Conservation (phyloP, 805 yeast species). For the Candida sonorensis region DNA sequence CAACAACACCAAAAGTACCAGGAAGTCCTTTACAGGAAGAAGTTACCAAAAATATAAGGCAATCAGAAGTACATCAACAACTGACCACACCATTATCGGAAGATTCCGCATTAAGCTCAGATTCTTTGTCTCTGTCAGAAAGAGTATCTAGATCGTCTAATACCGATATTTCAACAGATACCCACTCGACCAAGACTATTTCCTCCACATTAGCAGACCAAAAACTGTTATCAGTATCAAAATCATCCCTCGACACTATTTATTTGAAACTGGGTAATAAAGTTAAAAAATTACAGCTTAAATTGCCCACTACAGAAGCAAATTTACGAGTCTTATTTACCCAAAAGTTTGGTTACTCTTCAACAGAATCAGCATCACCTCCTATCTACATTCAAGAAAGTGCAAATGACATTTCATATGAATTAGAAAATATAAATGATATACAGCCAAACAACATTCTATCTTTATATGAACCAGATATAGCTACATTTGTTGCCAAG, state of each 20-base stretch:
- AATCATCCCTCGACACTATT: slow-evolving; percentile 23
- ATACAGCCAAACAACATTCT: slow-evolving; percentile 55
- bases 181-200: too few species aligned
- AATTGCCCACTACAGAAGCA: slow-evolving; percentile 41
- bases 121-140: not conserved
- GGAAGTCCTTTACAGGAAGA: slow-evolving; percentile 21
- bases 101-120: too few species aligned
- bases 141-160: not conserved
- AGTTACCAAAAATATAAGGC: slow-evolving; percentile 17
- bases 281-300: slow-evolving; percentile 47
- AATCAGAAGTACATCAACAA: slow-evolving; percentile 20
- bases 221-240: too few species aligned
- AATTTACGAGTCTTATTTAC: slow-evolving; percentile 67
- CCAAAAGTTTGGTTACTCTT: slow-evolving; percentile 81
- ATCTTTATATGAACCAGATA: slow-evolving; percentile 44
- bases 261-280: slow-evolving; percentile 45
- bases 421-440: slow-evolving; percentile 71
- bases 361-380: slow-evolving; percentile 53
- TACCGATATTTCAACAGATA: too few species aligned
- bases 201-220: too few species aligned
- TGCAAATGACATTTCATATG: slow-evolving; percentile 56
- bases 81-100: slow-evolving; percentile 12
- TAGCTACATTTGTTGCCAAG: slow-evolving; percentile 15
- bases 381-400: slow-evolving; percentile 68
- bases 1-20: slow-evolving; percentile 11